phyloP scores from a whole-genome alignment of 306 rosid species.

The cucumber (Cucumis sativus) region DNA sequence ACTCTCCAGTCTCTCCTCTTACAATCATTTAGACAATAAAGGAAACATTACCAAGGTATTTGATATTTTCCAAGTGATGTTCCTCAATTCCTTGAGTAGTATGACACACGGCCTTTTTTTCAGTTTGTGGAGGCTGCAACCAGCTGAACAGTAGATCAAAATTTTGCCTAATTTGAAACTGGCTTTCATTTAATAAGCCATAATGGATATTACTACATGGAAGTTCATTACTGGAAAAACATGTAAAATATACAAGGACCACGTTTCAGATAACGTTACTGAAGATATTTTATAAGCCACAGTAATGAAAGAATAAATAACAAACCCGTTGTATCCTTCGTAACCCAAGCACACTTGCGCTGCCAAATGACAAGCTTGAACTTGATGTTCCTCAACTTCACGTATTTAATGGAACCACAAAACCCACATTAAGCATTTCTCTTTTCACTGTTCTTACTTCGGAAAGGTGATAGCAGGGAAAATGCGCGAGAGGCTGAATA shows the following conservation, averaged over 20 bases:
- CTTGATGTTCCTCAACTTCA: slow-evolving; percentile 8
- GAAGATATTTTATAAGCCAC: not conserved
- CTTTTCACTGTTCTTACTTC: slow-evolving; percentile 74
- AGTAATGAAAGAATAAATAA: slow-evolving; percentile 3
- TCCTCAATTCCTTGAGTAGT: not conserved
- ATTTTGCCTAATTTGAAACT: not conserved
- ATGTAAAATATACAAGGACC: slow-evolving; percentile 8
- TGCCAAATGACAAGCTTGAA: not conserved
- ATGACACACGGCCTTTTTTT: not conserved
- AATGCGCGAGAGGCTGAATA: slow-evolving; percentile 76
- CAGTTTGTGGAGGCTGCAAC: not conserved
- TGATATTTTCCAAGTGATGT: not conserved
- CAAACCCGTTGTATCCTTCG: not conserved
- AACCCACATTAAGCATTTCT: slow-evolving; percentile 28
- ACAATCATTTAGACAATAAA: not conserved
- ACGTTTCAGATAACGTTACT: slow-evolving; percentile 1
- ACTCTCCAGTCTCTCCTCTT: not conserved
- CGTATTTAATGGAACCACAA: slow-evolving; percentile 2
- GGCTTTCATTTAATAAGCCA: not conserved
- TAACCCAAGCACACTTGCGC: not conserved
- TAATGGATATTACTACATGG: not conserved
- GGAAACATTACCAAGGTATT: not conserved
- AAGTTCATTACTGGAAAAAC: slow-evolving; percentile 20
- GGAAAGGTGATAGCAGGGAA: slow-evolving; percentile 87
- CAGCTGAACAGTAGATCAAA: slow-evolving; percentile 3